Evolutionary conservation across 1,139 yeast species (phyloP), one percentile per base, ranked within the genome.

Genomic region (Suzukiozyma palmioleophila): DNA sequence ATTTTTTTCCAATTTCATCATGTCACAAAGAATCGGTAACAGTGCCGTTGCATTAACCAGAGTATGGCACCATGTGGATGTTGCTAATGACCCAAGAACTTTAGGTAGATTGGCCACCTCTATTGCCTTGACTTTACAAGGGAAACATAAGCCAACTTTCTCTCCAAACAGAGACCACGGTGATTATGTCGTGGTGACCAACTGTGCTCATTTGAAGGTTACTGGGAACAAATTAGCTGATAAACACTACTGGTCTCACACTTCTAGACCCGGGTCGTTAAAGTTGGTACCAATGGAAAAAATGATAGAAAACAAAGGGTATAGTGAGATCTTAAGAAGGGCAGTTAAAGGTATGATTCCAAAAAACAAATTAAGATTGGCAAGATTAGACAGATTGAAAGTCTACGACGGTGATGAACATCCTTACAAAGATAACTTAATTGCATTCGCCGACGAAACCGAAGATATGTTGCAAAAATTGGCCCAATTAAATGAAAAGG

Each of bases 341-440:
- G 97, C 98, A 0, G 98, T 92, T 8, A 83, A 87, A 49, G 95
- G 95, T 43, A 92, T 92, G 99, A 73, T 92, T 43, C 98, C 98
- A 32, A 89, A 88, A 66, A 90, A 92, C 62, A 81, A 83, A 56
- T 77, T 84, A 48, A 78, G 97, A 60, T 78, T 84, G 54, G 70
- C 73, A 24, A 79, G 98, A 59, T 64, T 92, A 58, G 94, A 81
- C 35, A 79, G 99, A 56, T 72, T 92, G 48, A 89, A 87, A 65
- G 77, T 87, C 1, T 86, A 75, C 59, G 97, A 94, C 54, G 96
- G 95, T 28, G 81, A 88, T 42, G 85, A 83, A 42, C 87, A 87
- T 60, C 97, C 97, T 15, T 90, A 87, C 59, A 79, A 77, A 48
- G 76, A 81, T 49, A 92, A 92, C 57, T 72, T 92, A 48, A 69